Conservation (phyloP, 1,284 basidiomycete genomes). For the Cutaneotrichosporon mucoides region DNA sequence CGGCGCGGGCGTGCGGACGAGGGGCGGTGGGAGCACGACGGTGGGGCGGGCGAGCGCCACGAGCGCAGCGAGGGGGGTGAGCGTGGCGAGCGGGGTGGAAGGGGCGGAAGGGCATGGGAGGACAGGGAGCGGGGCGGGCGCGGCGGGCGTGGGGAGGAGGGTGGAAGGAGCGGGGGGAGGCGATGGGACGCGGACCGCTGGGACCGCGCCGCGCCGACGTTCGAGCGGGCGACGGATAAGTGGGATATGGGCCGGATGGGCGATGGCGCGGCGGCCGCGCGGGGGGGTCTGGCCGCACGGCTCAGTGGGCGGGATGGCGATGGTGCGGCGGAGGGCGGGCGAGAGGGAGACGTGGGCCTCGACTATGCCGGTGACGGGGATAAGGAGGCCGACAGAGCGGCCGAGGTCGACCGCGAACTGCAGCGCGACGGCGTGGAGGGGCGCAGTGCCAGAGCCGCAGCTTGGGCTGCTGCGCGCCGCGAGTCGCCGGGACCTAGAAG, state of each 20-base stretch:
- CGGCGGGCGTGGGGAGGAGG: not conserved
- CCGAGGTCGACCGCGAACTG: conserved; percentile 5
- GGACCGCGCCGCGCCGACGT: conserved; percentile 3
- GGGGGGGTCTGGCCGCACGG: conserved; percentile 15
- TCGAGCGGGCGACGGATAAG: conserved; percentile 26
- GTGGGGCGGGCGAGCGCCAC: not conserved
- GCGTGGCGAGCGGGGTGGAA: not conserved
- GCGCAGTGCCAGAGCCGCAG: conserved; percentile 2
- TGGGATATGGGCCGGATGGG: conserved; percentile 24
- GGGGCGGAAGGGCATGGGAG: not conserved
- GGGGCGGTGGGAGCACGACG: conserved; percentile 21
- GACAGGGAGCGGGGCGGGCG: not conserved
- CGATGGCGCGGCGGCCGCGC: conserved; percentile 13
- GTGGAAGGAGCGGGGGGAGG: not conserved
- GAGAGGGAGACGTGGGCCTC: not conserved
- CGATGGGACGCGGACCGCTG: conserved; percentile 6
- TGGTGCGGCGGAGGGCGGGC: too few relatives aligned
- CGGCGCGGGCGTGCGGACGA: conserved; percentile 6
- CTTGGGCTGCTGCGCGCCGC: conserved; percentile 1
- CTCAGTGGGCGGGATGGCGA: not conserved
- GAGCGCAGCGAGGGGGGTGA: not conserved
- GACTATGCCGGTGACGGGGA: conserved; percentile 24
- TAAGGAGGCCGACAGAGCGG: conserved; percentile 35
- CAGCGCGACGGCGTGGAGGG: conserved; percentile 12
- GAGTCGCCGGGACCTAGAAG: not conserved